Conservation (phyloP, 2,329 filamentous ascomycete genomes). For the Diplodia scrobiculata region DNA sequence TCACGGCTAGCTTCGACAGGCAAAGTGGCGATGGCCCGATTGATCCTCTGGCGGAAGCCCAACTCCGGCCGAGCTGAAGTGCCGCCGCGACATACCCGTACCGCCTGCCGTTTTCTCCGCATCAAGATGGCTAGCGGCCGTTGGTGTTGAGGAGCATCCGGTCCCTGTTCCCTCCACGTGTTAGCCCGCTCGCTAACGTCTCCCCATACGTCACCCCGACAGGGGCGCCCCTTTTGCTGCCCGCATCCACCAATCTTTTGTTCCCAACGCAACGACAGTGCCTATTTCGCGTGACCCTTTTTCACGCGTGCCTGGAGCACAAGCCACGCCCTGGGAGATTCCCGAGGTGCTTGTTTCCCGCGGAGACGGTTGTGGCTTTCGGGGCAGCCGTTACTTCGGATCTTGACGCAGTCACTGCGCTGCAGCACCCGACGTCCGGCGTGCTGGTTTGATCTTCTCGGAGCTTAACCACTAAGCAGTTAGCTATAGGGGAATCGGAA, state of each 20-base stretch:
- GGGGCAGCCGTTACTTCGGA: not conserved
- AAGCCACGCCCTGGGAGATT: not conserved
- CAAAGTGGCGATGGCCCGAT: slow-evolving; percentile 1
- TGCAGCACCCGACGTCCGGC: not conserved
- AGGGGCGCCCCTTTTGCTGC: slow-evolving; percentile 18
- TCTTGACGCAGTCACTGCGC: not conserved
- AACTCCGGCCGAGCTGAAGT: not conserved
- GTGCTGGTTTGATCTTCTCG: slow-evolving; percentile 1
- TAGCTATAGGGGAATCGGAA: slow-evolving; percentile 16
- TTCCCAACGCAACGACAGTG: not conserved
- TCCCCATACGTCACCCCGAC: slow-evolving; percentile 9
- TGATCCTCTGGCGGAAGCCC: not conserved
- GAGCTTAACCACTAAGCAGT: not conserved
- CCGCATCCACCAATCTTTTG: slow-evolving; percentile 1
- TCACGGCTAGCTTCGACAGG: not conserved
- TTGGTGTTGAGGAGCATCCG: slow-evolving; percentile 8
- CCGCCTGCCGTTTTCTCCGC: not conserved
- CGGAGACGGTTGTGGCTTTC: slow-evolving; percentile 6
- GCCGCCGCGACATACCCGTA: not conserved
- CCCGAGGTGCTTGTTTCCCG: not conserved
- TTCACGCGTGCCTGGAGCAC: not conserved
- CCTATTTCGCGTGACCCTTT: not conserved
- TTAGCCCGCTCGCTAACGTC: slow-evolving; percentile 2
- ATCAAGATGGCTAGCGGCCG: slow-evolving; percentile 15
- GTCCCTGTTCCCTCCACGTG: not conserved